phyloP scores from a whole-genome alignment of 2,329 filamentous ascomycete species.

The Endocalyx cinctus region DNA sequence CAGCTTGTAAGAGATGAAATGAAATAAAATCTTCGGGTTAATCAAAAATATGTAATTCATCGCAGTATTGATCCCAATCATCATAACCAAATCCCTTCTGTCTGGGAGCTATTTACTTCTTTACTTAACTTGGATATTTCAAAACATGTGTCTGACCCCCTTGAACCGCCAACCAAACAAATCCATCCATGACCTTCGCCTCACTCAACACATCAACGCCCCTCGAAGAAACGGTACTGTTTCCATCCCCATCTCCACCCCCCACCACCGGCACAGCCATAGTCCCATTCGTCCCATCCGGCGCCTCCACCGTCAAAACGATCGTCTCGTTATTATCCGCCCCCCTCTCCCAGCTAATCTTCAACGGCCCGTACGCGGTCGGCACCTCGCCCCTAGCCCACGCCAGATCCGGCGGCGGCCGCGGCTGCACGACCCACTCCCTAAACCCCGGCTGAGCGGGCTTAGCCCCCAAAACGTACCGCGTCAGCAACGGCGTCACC shows the following conservation, averaged over 20 bases:
- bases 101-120: no score
- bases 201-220: no score
- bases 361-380: slow-evolving; percentile 34
- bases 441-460: slow-evolving; percentile 40
- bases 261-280: slow-evolving; percentile 16
- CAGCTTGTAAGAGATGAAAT: no score
- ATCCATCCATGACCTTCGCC: slow-evolving; percentile 4
- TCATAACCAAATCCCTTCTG: no score
- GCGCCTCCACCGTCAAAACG: slow-evolving; percentile 25
- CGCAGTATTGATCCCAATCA: no score
- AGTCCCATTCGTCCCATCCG: slow-evolving; percentile 24
- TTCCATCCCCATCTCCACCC: neutral
- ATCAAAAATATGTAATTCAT: no score
- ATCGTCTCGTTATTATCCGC: slow-evolving; percentile 14
- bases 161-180: slow-evolving; percentile 6
- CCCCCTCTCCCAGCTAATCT: slow-evolving; percentile 33
- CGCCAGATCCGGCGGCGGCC: slow-evolving; percentile 18
- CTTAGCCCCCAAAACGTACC: slow-evolving; percentile 42
- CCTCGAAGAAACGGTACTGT: no score
- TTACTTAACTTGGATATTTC: no score
- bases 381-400: slow-evolving; percentile 31
- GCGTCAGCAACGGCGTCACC: slow-evolving; percentile 41
- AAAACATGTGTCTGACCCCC: no score
- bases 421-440: slow-evolving; percentile 35
- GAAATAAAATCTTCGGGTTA: no score